Base-by-base conservation (phyloP, 73 alveolate genomes). In the Paramecium caudatum region DNA sequence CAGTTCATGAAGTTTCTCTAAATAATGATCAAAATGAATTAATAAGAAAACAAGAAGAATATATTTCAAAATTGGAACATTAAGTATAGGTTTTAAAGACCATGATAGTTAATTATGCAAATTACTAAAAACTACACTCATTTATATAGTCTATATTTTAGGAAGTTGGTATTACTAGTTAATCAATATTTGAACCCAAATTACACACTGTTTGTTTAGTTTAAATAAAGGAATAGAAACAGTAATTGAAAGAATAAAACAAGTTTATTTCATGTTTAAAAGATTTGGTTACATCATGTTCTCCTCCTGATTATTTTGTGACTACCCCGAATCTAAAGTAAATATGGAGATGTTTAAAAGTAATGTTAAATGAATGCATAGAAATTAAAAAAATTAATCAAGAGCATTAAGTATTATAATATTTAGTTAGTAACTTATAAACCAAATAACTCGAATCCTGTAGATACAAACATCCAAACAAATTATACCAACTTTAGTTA, bases 1-100 rank as follows among this genome's bases (percentile, higher is more conserved):
- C 87, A 70, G 87, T 70, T 4, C 87, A 74, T 45, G 68, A 74
- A 45, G 21, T 74, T 1, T 74, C 88, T 19, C 62, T 41, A 1
- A 74, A 45, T 21, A 74, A 74, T 41, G 80, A 55, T 55, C 10
- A 55, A 23, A 55, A 13, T 74, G 88, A 74, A 74, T 27, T 74
- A 25, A 74, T 74, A 5, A 74, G 32, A 21, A 39, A 74, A 74
- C n/a, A 74, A 21, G 88, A 74, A 74, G 88, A 74, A 74, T 27
- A 27, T 10, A 74, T 74, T 5, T 2, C 36, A 9, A 41, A 45
- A 10, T 21, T 27, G 21, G 47, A 74, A 41, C 34, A 70, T 23
- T 23, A 70, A 45, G 21, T 15, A 1, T 15, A 37, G 21, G 46
- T 37, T 5, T 68, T 39, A 17, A 17, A 74, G 32, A 34, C 19